Percentiles rank a stretch among this genome's conserved stretches.
phyloP scores from a whole-genome alignment of 805 yeast species.

The Brettanomyces naardenensis region DNA sequence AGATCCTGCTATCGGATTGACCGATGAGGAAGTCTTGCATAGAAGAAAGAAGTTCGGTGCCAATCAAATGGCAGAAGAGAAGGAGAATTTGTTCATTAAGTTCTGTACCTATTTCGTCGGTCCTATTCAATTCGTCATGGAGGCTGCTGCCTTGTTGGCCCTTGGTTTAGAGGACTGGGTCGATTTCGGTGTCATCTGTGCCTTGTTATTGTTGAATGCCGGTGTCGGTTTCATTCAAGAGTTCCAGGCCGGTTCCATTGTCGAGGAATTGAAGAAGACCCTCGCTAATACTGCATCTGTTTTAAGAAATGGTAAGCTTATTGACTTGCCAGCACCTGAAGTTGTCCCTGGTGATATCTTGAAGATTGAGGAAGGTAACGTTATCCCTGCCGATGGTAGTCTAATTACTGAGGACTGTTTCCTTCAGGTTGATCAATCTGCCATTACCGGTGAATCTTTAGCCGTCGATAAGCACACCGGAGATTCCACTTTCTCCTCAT shows the following conservation, averaged over 20 bases:
- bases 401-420: constrained; percentile 71
- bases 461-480: constrained; percentile 85
- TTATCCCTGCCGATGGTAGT: constrained; percentile 89
- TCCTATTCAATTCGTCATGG: constrained; percentile 95
- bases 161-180: constrained; percentile 96
- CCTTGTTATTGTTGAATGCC: constrained; percentile 74
- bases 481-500: constrained; percentile 77
- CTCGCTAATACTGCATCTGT: constrained; percentile 79
- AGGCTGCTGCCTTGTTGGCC: constrained; percentile 89
- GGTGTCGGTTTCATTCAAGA: constrained; percentile 90
- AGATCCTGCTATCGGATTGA: constrained; percentile 67
- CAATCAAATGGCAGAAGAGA: constrained; percentile 85
- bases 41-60: constrained; percentile 86
- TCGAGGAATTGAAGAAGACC: constrained; percentile 87
- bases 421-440: constrained; percentile 87
- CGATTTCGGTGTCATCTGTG: constrained; percentile 92
- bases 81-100: constrained; percentile 69
- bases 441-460: constrained; percentile 88
- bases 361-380: constrained; percentile 86
- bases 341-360: constrained; percentile 92
- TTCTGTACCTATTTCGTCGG: constrained; percentile 83
- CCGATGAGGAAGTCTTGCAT: constrained; percentile 63
- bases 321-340: constrained; percentile 73
- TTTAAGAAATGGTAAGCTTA: constrained; percentile 68
- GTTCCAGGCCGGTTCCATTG: constrained; percentile 94